A percentile compares a stretch with the other conserved stretches of the same genome.
Conservation (phyloP, 345 rosid species). For the Camelina sativa region DNA sequence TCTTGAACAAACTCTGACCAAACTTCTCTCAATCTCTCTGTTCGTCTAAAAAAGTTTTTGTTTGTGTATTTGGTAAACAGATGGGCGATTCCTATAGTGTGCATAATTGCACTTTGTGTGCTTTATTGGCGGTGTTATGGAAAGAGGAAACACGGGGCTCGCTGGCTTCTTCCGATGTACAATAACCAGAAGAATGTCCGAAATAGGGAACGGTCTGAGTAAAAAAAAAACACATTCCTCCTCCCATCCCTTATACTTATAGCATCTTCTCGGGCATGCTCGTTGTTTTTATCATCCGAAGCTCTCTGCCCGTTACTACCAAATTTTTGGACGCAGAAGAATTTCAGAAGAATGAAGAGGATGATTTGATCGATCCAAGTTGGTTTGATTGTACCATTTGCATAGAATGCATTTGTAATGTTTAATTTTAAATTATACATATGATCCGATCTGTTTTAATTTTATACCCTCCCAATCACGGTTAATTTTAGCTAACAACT, state of each 20-base stretch:
- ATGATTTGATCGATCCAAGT: constrained; percentile 42
- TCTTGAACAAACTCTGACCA: neutral
- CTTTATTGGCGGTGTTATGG: constrained; percentile 89
- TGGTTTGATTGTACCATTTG: constrained; percentile 44
- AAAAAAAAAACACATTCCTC: constrained; percentile 39
- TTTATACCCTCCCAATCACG: constrained; percentile 6
- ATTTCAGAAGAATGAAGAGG: constrained; percentile 30
- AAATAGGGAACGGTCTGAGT: constrained; percentile 80
- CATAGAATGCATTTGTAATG: constrained; percentile 39
- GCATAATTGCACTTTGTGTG: constrained; percentile 53
- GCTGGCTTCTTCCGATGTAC: constrained; percentile 78
- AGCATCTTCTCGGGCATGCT: constrained; percentile 45
- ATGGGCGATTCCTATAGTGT: constrained; percentile 87
- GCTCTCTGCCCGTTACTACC: constrained; percentile 45
- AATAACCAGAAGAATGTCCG: constrained; percentile 58
- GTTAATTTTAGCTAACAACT: constrained; percentile 13
- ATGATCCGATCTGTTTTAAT: constrained; percentile 16
- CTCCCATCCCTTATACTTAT: constrained; percentile 23
- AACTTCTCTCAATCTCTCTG: constrained; percentile 4
- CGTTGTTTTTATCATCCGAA: constrained; percentile 45
- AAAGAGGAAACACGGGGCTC: constrained; percentile 71
- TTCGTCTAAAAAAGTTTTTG: constrained; percentile 17
- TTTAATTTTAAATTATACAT: constrained; percentile 15
- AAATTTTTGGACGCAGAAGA: constrained; percentile 42
- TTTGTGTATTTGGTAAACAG: constrained; percentile 50